These are phyloP conservation scores for Trichothecium sympodiale DNA, from an alignment of 2,329 filamentous ascomycete species.

Conservation along the genomic window DNA sequence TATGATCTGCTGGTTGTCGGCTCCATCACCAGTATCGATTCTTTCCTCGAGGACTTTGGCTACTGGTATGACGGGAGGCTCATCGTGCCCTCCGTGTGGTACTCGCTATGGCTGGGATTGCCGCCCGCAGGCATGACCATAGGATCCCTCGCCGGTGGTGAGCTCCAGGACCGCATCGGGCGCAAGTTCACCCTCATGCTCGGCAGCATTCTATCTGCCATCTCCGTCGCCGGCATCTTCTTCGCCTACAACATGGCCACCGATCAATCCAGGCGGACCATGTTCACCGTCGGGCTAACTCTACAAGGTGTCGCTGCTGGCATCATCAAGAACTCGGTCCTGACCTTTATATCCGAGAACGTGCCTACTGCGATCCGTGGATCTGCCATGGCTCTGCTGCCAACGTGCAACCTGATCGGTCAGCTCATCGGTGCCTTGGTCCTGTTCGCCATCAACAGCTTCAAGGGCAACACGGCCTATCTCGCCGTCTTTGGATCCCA, in stretches of 20 bases:
- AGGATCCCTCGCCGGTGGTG: constrained; percentile 7
- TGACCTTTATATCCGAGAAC: constrained; percentile 41
- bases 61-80: constrained; percentile 3
- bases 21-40: constrained; percentile 6
- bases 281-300: constrained; percentile 34
- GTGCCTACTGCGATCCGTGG: constrained; percentile 32
- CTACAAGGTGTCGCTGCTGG: constrained; percentile 33
- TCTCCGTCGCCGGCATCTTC: constrained; percentile 6
- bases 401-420: constrained; percentile 35
- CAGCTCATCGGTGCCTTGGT: constrained; percentile 33
- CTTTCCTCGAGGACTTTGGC: constrained; percentile 7
- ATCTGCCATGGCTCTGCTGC: constrained; percentile 35
- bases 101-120: constrained; percentile 7
- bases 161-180: constrained; percentile 7
- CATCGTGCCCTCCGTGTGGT: constrained; percentile 7
- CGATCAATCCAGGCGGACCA: constrained; percentile 15
- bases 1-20: constrained; percentile 6
- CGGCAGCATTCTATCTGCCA: constrained; percentile 4
- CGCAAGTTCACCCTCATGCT: constrained; percentile 5
- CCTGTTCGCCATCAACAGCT: constrained; percentile 19
- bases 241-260: constrained; percentile 4
- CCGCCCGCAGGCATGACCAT: constrained; percentile 7
- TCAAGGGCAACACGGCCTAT: constrained; percentile 21
- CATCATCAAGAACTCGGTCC: constrained; percentile 27
- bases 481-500: constrained; percentile 29